Percentiles rank a stretch among this genome's conserved stretches.
Conservation (phyloP, 2,329 filamentous ascomycete genomes). For the Catunica adiposa region DNA sequence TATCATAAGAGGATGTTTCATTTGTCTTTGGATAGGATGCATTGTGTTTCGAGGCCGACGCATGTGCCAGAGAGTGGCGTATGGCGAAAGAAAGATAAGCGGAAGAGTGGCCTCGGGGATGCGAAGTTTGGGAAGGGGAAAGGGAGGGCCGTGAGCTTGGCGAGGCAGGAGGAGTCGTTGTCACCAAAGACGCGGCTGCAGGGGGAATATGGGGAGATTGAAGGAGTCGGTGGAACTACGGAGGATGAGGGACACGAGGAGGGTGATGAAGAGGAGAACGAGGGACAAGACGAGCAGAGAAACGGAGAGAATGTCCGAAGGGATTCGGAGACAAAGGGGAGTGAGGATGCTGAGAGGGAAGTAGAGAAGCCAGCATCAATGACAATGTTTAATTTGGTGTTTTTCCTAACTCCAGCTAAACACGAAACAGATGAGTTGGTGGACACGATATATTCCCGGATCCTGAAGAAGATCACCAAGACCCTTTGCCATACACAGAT, state of each 20-base stretch:
- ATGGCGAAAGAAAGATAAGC: constrained; percentile 35
- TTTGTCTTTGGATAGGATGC: constrained; percentile 61
- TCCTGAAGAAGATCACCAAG: constrained; percentile 84
- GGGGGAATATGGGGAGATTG: not conserved
- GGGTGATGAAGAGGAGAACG: constrained; percentile 11
- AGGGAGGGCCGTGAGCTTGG: constrained; percentile 20
- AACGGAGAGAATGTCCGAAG: constrained; percentile 18
- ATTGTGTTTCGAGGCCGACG: constrained; percentile 69
- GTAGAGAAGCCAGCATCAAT: constrained; percentile 51
- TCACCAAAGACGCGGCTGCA: constrained; percentile 10
- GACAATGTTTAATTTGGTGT: constrained; percentile 97
- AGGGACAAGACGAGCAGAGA: constrained; percentile 21
- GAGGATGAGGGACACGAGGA: constrained; percentile 16
- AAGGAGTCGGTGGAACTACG: constrained; percentile 2
- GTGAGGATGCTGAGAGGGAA: not conserved
- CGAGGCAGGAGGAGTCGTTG: constrained; percentile 10
- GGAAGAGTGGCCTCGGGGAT: not conserved
- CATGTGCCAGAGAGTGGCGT: constrained; percentile 63
- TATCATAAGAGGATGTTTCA: constrained; percentile 75
- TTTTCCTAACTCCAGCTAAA: constrained; percentile 67
- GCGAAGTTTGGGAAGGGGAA: constrained; percentile 30
- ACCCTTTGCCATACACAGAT: constrained; percentile 86
- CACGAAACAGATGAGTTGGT: constrained; percentile 60
- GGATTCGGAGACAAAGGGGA: constrained; percentile 20
- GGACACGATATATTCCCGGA: constrained; percentile 66